These are phyloP conservation scores for Suillus fuscotomentosus DNA, from an alignment of 768 basidiomycete species.

Conservation along the genomic window DNA sequence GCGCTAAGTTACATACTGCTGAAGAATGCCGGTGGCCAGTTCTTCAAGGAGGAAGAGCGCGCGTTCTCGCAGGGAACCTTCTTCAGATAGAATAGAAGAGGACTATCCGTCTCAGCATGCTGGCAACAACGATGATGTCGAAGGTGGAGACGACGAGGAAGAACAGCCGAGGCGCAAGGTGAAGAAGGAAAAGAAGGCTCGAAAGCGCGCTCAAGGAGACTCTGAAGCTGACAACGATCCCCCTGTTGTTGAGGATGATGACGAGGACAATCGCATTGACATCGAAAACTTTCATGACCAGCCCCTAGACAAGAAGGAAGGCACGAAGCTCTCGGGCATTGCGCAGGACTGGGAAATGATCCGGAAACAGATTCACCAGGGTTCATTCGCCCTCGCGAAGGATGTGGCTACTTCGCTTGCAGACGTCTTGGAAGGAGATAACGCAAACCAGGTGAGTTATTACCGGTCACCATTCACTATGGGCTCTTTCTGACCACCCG, in stretches of 20 bases:
- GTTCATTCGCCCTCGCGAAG: conserved; percentile 43
- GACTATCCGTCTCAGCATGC: conserved; percentile 36
- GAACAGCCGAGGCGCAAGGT: conserved; percentile 34
- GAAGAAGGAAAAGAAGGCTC: conserved; percentile 32
- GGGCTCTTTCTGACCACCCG: not conserved
- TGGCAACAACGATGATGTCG: conserved; percentile 41
- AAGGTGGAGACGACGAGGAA: conserved; percentile 36
- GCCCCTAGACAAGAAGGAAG: conserved; percentile 56
- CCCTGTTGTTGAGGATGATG: conserved; percentile 33
- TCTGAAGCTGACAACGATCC: conserved; percentile 28
- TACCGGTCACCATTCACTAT: not conserved
- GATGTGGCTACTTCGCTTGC: conserved; percentile 59
- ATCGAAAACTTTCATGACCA: conserved; percentile 63
- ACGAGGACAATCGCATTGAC: conserved; percentile 55
- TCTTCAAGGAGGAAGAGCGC: conserved; percentile 37
- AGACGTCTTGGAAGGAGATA: conserved; percentile 56
- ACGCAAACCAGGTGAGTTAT: conserved; percentile 48
- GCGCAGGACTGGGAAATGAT: conserved; percentile 62
- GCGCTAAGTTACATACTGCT: not conserved
- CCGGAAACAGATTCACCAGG: conserved; percentile 44
- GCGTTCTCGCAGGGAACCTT: conserved; percentile 42
- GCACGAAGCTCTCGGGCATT: conserved; percentile 53
- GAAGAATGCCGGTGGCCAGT: conserved; percentile 30
- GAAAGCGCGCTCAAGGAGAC: conserved; percentile 31
- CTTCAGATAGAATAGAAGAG: conserved; percentile 60